Evolutionary conservation across 2,329 filamentous ascomycete genomes (phyloP).

Genomic region (Fusarium sp.): DNA sequence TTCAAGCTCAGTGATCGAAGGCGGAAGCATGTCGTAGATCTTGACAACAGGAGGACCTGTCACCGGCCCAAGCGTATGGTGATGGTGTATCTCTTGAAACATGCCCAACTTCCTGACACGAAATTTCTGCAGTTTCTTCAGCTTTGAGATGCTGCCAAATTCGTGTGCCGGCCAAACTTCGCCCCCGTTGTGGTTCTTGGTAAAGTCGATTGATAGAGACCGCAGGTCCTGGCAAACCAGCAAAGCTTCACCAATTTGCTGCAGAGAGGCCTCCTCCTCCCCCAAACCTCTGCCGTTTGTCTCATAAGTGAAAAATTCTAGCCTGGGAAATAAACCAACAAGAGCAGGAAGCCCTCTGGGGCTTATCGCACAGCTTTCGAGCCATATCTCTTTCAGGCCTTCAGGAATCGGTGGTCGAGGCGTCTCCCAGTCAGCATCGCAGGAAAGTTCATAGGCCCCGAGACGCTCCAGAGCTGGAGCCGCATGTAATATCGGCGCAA

Average conservation of each 20-base stretch:
- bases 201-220: not conserved
- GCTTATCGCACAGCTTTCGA: not conserved
- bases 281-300: not conserved
- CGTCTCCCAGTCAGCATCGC: not conserved
- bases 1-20: not conserved
- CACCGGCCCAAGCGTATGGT: too few species aligned
- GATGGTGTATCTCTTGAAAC: too few species aligned
- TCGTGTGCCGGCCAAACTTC: not conserved
- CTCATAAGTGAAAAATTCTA: not conserved
- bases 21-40: not conserved
- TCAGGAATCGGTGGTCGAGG: not conserved
- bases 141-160: not conserved
- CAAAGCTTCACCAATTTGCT: not conserved
- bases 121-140: not conserved
- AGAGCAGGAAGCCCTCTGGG: not conserved
- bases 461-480: not conserved
- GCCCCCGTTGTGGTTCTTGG: fast-evolving
- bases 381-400: not conserved
- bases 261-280: too few species aligned
- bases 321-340: not conserved
- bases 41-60: not conserved
- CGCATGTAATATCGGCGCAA: not conserved
- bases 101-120: not conserved
- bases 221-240: not conserved
- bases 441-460: not conserved